Evolutionary conservation across 768 basidiomycete genomes (phyloP).

Genomic region (Rhizopogon vinicolor): DNA sequence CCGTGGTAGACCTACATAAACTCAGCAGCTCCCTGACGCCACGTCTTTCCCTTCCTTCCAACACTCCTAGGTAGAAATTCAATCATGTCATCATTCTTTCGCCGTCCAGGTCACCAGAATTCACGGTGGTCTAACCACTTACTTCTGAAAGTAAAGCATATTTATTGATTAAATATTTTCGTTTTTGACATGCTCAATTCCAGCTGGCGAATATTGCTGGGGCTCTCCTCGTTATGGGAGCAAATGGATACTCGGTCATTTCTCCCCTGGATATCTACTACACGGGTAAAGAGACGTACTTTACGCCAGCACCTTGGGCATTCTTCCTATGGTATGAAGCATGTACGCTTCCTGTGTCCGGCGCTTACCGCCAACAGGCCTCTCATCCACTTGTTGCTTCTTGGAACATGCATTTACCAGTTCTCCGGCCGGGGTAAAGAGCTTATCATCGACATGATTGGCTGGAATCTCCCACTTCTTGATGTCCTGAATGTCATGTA

Average conservation of each 20-base stretch:
- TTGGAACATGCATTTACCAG: conserved; percentile 62
- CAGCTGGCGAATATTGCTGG: conserved; percentile 53
- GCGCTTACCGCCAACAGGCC: conserved; percentile 33
- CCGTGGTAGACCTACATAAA: conserved; percentile 19
- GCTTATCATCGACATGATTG: conserved; percentile 57
- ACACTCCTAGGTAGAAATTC: neutral
- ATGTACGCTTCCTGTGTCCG: neutral
- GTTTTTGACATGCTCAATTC: conserved; percentile 4
- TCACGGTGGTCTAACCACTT: conserved; percentile 43
- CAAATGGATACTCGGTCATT: conserved; percentile 57
- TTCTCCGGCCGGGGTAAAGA: conserved; percentile 51
- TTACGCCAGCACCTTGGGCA: conserved; percentile 61
- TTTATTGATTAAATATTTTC: neutral
- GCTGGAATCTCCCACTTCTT: conserved; percentile 64
- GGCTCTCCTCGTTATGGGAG: conserved; percentile 52
- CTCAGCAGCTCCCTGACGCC: conserved; percentile 8
- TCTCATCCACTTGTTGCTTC: conserved; percentile 58
- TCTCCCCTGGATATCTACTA: conserved; percentile 46
- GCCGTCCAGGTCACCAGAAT: conserved; percentile 8
- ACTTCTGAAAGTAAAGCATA: conserved; percentile 43
- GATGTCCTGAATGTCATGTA: conserved; percentile 61
- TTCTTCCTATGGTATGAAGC: conserved; percentile 54
- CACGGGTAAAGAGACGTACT: conserved; percentile 55
- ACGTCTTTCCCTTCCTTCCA: conserved; percentile 8
- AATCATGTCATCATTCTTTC: conserved; percentile 23